phyloP scores from a whole-genome alignment of 1,139 yeast species.

The Kodamaea fungicola region DNA sequence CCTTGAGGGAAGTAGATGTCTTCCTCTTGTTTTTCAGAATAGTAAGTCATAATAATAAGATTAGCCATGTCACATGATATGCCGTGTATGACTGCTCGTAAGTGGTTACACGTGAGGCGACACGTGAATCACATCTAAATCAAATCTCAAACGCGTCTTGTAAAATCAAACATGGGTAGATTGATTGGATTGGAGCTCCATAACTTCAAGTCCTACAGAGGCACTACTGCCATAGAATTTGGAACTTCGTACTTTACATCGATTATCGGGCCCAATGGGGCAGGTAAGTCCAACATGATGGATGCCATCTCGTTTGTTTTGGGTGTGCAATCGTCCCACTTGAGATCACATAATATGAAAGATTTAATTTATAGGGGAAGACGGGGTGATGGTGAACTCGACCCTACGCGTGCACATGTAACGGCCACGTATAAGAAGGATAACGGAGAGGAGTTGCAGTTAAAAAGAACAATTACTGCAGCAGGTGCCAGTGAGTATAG shows the following conservation, averaged over 20 bases:
- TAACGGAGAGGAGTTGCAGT: conserved; percentile 48
- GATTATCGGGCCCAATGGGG: conserved; percentile 96
- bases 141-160: conserved; percentile 4
- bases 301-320: conserved; percentile 95
- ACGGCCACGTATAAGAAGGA: conserved; percentile 70
- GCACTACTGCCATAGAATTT: conserved; percentile 72
- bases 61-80: neutral
- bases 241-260: conserved; percentile 83
- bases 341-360: conserved; percentile 69
- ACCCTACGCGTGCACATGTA: conserved; percentile 73
- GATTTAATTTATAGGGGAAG: conserved; percentile 84
- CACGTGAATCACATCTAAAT: neutral
- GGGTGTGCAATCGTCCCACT: conserved; percentile 74
- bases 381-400: conserved; percentile 21
- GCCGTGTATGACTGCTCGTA: no score
- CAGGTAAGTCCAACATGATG: conserved; percentile 98
- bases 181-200: conserved; percentile 68
- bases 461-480: conserved; percentile 53
- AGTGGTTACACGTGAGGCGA: neutral
- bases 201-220: conserved; percentile 90
- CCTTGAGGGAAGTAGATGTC: conserved; percentile 1
- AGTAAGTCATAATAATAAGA: conserved; percentile 1
- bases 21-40: conserved; percentile 2
- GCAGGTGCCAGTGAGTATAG: conserved; percentile 68
- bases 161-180: conserved; percentile 57